These are phyloP conservation scores for Aspergillus heteromorphus DNA, from an alignment of 495 filamentous ascomycete genomes.

Conservation along the genomic window DNA sequence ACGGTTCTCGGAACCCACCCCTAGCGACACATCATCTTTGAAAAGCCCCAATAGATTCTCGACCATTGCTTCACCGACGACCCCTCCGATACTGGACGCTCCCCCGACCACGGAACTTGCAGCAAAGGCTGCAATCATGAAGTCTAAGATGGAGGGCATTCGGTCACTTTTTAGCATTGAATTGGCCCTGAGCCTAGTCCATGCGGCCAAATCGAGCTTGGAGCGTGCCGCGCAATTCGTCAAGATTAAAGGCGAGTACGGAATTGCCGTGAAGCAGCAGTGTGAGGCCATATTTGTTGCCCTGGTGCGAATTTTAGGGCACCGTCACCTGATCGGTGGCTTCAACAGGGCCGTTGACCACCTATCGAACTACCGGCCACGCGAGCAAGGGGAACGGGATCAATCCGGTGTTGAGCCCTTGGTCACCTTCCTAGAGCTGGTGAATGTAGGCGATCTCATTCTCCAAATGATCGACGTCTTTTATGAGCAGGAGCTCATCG, in stretches of 20 bases:
- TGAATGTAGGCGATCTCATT: conserved; percentile 97
- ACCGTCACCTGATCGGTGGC: conserved; percentile 80
- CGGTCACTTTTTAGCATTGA: conserved; percentile 93
- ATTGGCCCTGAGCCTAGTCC: conserved; percentile 82
- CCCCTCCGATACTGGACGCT: conserved; percentile 52
- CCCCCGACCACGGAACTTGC: conserved; percentile 87
- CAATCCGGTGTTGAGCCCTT: conserved; percentile 76
- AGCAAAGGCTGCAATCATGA: conserved; percentile 96
- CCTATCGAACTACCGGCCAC: conserved; percentile 84
- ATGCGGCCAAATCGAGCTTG: conserved; percentile 82
- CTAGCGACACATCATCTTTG: conserved; percentile 30
- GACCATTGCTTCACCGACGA: conserved; percentile 42
- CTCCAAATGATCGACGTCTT: conserved; percentile 99
- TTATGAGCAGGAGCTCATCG: conserved; percentile 89
- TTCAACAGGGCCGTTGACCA: conserved; percentile 92
- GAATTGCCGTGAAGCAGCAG: conserved; percentile 80
- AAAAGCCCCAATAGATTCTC: conserved; percentile 49
- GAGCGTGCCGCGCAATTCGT: conserved; percentile 83
- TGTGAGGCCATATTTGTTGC: conserved; percentile 85
- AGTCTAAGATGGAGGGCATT: conserved; percentile 87
- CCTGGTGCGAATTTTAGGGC: conserved; percentile 76
- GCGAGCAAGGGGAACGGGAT: conserved; percentile 71
- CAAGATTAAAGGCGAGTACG: conserved; percentile 68
- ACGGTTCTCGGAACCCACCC: conserved; percentile 28
- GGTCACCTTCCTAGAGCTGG: conserved; percentile 93